Evolutionary conservation across 2,329 filamentous ascomycete species (phyloP).

Genomic region (Colletotrichum eremochloae): DNA sequence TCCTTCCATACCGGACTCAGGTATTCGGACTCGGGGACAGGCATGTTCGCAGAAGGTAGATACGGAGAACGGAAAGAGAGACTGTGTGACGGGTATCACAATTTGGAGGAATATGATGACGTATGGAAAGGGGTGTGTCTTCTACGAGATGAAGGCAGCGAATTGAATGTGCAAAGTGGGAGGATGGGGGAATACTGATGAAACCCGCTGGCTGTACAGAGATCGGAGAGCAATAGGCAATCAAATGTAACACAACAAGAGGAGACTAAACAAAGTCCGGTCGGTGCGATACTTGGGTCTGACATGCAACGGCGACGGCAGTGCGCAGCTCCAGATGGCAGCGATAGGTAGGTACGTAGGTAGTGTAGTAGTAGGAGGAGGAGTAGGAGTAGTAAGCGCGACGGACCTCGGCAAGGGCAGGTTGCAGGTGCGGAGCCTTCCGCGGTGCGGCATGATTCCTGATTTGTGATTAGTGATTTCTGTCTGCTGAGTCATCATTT

Average conservation of each 20-base stretch:
- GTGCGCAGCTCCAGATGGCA: conserved; percentile 22
- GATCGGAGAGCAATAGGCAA: not conserved
- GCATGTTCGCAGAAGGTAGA: conserved; percentile 61
- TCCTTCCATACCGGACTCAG: conserved; percentile 88
- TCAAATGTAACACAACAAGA: conserved; percentile 11
- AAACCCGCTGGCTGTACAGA: conserved; percentile 14
- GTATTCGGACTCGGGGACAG: conserved; percentile 79
- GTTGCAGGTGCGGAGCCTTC: conserved; percentile 24
- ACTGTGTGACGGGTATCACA: conserved; percentile 10
- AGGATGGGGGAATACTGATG: conserved; percentile 1
- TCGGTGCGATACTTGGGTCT: conserved; percentile 7
- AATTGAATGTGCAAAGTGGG: not conserved
- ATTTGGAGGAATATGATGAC: conserved; percentile 4
- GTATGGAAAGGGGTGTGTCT: conserved; percentile 14
- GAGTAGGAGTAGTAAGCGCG: conserved; percentile 4
- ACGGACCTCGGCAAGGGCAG: conserved; percentile 39
- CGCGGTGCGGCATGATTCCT: conserved; percentile 1
- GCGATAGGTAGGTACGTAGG: not conserved
- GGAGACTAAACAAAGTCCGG: conserved; percentile 10
- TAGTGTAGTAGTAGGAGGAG: too few species aligned
- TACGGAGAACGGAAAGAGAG: not conserved
- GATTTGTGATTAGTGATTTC: conserved; percentile 25
- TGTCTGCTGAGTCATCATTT: conserved; percentile 26
- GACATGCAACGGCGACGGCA: conserved; percentile 17
- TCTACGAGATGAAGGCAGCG: conserved; percentile 1